Evolutionary conservation across 2,329 filamentous ascomycete genomes (phyloP).

Genomic region (Fusarium coffeatum): DNA sequence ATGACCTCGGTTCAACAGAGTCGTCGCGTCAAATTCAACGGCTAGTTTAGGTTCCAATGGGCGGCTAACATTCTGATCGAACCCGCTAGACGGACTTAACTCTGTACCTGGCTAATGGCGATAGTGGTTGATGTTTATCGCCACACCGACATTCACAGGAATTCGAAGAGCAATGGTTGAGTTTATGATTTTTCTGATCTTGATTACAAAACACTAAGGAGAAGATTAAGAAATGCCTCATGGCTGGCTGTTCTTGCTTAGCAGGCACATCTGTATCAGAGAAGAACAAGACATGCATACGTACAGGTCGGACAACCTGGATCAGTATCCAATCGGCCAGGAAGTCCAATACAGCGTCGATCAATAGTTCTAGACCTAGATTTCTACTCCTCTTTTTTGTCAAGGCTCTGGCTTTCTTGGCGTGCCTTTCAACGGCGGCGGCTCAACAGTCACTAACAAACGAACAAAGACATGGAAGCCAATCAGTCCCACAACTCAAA

Average conservation of each 20-base stretch:
- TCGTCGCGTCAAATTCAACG: background rate
- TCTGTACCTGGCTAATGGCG: slow-evolving; percentile 28
- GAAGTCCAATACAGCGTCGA: slow-evolving; percentile 22
- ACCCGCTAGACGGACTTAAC: slow-evolving; percentile 9
- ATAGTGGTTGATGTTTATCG: slow-evolving; percentile 24
- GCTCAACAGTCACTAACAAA: slow-evolving; percentile 1
- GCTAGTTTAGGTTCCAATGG: slow-evolving; percentile 15
- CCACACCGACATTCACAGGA: slow-evolving; percentile 7
- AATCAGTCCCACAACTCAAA: slow-evolving; percentile 10
- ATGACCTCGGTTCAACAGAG: background rate
- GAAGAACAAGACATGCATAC: slow-evolving; percentile 5
- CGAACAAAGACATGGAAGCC: slow-evolving; percentile 14
- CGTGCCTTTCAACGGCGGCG: slow-evolving; percentile 13
- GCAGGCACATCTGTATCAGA: background rate
- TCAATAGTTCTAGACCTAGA: slow-evolving; percentile 39
- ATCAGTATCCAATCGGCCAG: slow-evolving; percentile 14
- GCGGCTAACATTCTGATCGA: slow-evolving; percentile 3
- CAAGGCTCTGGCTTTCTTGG: slow-evolving; percentile 19
- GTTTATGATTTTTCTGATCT: background rate
- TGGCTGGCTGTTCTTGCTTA: background rate
- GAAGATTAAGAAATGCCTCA: background rate
- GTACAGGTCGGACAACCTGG: slow-evolving; percentile 3
- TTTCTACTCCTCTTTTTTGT: slow-evolving; percentile 4
- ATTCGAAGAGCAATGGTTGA: background rate
- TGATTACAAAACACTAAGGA: background rate